phyloP scores from a whole-genome alignment of 1,284 basidiomycete genomes.

The Ustilago xerochloae region DNA sequence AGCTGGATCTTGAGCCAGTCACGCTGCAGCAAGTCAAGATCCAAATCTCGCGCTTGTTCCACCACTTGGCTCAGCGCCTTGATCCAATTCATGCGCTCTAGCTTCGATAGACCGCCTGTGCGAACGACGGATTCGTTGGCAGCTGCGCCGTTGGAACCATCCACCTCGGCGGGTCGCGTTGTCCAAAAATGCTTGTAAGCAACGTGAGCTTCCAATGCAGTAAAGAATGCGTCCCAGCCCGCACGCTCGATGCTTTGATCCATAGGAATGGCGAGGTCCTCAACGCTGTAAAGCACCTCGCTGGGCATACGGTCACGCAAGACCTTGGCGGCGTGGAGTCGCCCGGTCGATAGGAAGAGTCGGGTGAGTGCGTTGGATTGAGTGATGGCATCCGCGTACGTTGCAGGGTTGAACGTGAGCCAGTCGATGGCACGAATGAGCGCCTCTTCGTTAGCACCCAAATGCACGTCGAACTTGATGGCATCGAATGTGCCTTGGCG shows the following conservation, averaged over 20 bases:
- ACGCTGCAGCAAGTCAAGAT: slow-evolving; percentile 69
- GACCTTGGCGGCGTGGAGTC: slow-evolving; percentile 60
- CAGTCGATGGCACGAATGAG: slow-evolving; percentile 91
- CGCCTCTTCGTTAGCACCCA: slow-evolving; percentile 66
- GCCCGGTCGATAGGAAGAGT: slow-evolving; percentile 57
- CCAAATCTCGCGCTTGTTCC: slow-evolving; percentile 68
- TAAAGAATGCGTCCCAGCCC: slow-evolving; percentile 65
- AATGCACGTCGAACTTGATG: slow-evolving; percentile 37
- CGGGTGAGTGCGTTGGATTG: slow-evolving; percentile 62
- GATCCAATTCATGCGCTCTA: slow-evolving; percentile 53
- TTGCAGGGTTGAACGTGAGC: slow-evolving; percentile 78
- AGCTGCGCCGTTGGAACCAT: slow-evolving; percentile 4
- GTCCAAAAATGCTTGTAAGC: slow-evolving; percentile 57
- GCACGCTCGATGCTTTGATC: slow-evolving; percentile 58
- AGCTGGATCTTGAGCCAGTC: slow-evolving; percentile 71
- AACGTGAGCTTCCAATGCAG: slow-evolving; percentile 55
- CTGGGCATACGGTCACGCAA: slow-evolving; percentile 58
- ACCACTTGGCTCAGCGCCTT: slow-evolving; percentile 61
- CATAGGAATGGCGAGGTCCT: slow-evolving; percentile 25
- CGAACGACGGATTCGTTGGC: background rate
- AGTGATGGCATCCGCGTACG: slow-evolving; percentile 62
- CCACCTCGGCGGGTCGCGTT: slow-evolving; percentile 29
- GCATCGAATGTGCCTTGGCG: slow-evolving; percentile 20
- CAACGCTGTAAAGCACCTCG: slow-evolving; percentile 48
- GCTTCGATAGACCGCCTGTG: slow-evolving; percentile 33